phyloP scores from a whole-genome alignment of 768 basidiomycete species.

The Boletus subparvulus region DNA sequence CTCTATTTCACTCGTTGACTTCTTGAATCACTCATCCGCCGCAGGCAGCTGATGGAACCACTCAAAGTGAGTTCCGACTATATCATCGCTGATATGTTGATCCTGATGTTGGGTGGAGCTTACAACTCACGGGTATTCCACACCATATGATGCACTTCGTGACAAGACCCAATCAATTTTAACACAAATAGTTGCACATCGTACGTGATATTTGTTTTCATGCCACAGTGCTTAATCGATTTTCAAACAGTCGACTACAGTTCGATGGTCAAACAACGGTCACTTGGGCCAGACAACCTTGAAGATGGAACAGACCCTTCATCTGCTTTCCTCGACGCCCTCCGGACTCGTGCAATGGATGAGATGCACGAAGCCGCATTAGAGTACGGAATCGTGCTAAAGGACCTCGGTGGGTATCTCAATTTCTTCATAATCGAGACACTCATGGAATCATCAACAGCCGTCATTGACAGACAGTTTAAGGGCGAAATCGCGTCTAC shows the following conservation, averaged over 20 bases:
- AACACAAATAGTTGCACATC: conserved; percentile 82
- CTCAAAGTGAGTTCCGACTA: conserved; percentile 37
- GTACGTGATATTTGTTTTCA: conserved; percentile 37
- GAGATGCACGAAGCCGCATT: conserved; percentile 79
- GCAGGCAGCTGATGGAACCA: conserved; percentile 51
- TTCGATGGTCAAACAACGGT: conserved; percentile 76
- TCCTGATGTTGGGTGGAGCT: conserved; percentile 49
- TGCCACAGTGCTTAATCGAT: background rate
- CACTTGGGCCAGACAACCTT: conserved; percentile 71
- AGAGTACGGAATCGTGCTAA: conserved; percentile 81
- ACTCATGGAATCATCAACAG: conserved; percentile 35
- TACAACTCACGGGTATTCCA: conserved; percentile 80
- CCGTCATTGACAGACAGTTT: conserved; percentile 85
- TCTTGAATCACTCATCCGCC: background rate
- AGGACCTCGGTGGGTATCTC: conserved; percentile 61
- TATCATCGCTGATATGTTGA: conserved; percentile 34
- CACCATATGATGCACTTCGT: conserved; percentile 72
- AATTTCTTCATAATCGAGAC: background rate
- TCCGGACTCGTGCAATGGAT: conserved; percentile 82
- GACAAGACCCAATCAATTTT: conserved; percentile 88
- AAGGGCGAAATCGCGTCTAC: conserved; percentile 85
- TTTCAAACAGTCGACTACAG: conserved; percentile 47
- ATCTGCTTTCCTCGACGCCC: conserved; percentile 78
- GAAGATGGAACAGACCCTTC: conserved; percentile 69
- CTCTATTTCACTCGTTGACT: background rate